A percentile compares a stretch with the other conserved stretches of the same genome.
phyloP scores from a whole-genome alignment of 2,329 filamentous ascomycete species.

The Sarocladiaceae sp. region DNA sequence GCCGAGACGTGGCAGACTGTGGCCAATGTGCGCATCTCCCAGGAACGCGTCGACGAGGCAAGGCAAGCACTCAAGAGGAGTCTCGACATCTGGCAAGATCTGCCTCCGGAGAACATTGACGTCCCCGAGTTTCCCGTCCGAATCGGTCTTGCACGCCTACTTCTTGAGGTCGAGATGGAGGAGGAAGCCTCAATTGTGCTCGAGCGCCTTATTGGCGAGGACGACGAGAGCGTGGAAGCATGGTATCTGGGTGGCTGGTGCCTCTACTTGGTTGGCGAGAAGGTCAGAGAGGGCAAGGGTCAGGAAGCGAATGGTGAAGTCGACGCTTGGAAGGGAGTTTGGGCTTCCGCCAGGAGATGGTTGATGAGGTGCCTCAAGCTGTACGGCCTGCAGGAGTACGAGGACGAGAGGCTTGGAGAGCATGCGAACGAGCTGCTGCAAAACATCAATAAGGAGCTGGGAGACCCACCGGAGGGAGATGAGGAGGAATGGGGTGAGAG shows the following conservation, averaged over 20 bases:
- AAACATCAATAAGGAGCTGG: constrained; percentile 60
- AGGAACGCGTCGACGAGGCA: constrained; percentile 75
- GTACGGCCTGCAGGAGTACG: constrained; percentile 77
- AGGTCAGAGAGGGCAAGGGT: constrained; percentile 41
- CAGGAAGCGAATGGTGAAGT: constrained; percentile 23
- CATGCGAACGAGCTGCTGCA: constrained; percentile 70
- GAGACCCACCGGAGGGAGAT: constrained; percentile 51
- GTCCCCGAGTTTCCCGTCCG: constrained; percentile 84
- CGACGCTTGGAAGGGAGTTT: constrained; percentile 55
- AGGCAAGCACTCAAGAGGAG: constrained; percentile 73
- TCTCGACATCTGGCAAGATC: constrained; percentile 76
- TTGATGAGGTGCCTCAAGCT: constrained; percentile 75
- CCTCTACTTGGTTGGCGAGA: constrained; percentile 73
- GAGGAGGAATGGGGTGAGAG: constrained; percentile 53
- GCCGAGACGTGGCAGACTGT: constrained; percentile 94
- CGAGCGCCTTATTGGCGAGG: constrained; percentile 78
- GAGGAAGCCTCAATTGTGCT: constrained; percentile 80
- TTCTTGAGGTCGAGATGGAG: constrained; percentile 89
- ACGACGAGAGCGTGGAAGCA: constrained; percentile 90
- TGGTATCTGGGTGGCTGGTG: constrained; percentile 98
- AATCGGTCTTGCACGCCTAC: constrained; percentile 75
- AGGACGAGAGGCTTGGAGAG: constrained; percentile 72
- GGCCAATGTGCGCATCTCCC: constrained; percentile 89
- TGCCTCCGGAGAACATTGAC: constrained; percentile 64
- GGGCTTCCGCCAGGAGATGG: constrained; percentile 78